Conservation (phyloP, 371 early-diverging fungal genomes). For the Parasitella parasitica region DNA sequence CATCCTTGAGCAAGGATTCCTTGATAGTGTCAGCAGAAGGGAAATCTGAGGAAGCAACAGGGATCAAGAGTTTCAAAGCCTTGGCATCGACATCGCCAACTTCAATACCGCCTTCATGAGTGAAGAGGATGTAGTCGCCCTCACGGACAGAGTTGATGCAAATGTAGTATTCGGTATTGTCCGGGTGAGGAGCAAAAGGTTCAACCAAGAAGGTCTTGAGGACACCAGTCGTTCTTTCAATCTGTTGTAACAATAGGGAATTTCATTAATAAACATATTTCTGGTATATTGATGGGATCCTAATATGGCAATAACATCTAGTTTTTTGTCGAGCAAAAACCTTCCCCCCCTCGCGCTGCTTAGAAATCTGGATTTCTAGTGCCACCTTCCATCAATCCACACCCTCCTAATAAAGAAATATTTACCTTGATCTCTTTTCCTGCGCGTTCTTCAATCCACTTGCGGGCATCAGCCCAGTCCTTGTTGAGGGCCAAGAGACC, state of each 20-base stretch:
- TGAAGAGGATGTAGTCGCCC: slow-evolving; percentile 94
- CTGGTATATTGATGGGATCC: neutral
- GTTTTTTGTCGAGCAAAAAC: neutral
- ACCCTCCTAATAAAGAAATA: neutral
- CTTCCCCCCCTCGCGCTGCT: neutral
- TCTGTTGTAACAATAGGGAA: slow-evolving; percentile 47
- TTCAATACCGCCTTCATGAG: slow-evolving; percentile 97
- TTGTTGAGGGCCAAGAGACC: slow-evolving; percentile 91
- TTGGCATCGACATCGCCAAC: slow-evolving; percentile 98
- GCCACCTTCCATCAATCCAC: neutral
- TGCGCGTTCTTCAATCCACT: slow-evolving; percentile 89
- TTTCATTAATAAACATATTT: neutral
- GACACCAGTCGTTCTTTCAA: slow-evolving; percentile 82
- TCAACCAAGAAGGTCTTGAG: slow-evolving; percentile 95
- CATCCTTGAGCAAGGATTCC: slow-evolving; percentile 60
- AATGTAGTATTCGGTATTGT: slow-evolving; percentile 92
- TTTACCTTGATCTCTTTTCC: slow-evolving; percentile 81
- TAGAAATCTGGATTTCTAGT: neutral
- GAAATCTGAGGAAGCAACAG: slow-evolving; percentile 55
- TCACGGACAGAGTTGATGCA: slow-evolving; percentile 95
- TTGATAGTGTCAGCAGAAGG: slow-evolving; percentile 69
- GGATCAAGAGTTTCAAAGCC: slow-evolving; percentile 81
- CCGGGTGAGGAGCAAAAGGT: slow-evolving; percentile 93
- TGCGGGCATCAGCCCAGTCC: slow-evolving; percentile 81
- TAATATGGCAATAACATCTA: slow-evolving; percentile 18